Evolutionary conservation across 2,329 filamentous ascomycete genomes (phyloP).

Genomic region (Fusarium poae): DNA sequence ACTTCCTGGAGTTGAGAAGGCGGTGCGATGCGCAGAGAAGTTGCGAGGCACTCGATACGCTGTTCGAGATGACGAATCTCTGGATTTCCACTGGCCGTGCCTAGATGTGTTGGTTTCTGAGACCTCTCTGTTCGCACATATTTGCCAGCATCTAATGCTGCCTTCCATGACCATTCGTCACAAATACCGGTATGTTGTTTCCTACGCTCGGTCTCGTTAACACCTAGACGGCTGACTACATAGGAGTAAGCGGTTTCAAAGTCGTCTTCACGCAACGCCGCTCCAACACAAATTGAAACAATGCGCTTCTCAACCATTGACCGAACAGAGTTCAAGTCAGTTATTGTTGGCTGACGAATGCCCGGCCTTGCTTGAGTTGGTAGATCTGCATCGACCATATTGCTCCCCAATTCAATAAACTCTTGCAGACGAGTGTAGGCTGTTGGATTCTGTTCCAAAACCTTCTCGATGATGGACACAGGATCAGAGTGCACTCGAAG

Average conservation of each 20-base stretch:
- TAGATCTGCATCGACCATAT: constrained; percentile 73
- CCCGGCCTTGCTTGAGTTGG: constrained; percentile 31
- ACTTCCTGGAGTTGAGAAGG: constrained; percentile 78
- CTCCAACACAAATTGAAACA: constrained; percentile 83
- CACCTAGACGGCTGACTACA: constrained; percentile 76
- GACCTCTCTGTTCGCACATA: constrained; percentile 71
- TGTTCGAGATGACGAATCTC: constrained; percentile 81
- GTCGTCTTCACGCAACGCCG: constrained; percentile 80
- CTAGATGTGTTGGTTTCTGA: constrained; percentile 68
- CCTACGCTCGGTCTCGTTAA: constrained; percentile 22
- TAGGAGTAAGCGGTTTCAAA: constrained; percentile 91
- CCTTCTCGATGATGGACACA: constrained; percentile 76
- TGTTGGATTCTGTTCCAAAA: constrained; percentile 80
- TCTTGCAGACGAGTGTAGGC: constrained; percentile 82
- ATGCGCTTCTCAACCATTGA: constrained; percentile 72
- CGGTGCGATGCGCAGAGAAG: constrained; percentile 80
- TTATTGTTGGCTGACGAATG: constrained; percentile 23
- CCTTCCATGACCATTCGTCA: constrained; percentile 82
- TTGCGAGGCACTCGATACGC: constrained; percentile 82
- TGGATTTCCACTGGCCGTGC: constrained; percentile 69
- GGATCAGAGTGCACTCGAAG: constrained; percentile 83
- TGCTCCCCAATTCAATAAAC: constrained; percentile 75
- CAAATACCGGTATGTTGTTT: constrained; percentile 29
- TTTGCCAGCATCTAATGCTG: constrained; percentile 81
- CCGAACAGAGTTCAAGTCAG: constrained; percentile 50